Base-by-base conservation (phyloP, 345 rosid species). In the Eucalyptus marginata region DNA sequence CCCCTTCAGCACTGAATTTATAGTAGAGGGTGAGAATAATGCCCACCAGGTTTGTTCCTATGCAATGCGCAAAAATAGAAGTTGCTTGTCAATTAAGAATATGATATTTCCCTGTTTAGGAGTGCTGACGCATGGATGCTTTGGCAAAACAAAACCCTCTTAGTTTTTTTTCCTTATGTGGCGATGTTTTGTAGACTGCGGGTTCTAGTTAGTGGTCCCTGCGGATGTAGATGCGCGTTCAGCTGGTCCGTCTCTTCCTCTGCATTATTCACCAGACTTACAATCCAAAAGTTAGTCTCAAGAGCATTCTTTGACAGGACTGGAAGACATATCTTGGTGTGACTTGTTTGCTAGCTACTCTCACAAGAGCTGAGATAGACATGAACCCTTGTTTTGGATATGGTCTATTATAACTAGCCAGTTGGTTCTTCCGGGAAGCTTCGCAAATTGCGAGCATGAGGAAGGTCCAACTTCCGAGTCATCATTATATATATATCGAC, bases 21-120 rank as follows among this genome's bases (percentile, higher is more conserved):
- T n/a, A 44, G 87, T 36, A 12, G 40, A 46, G 27, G 79, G 29
- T 79, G 49, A 59, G 33, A 49, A 46, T n/a, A 62, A 81, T 49
- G 49, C 66, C 44, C 33, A 27, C 9, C 12, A 20, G 47, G 6
- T n/a, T 86, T 14, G 22, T 64, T 87, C 52, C 56, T 88, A 10
- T 71, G 76, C 52, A 4, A 15, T 29, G 8, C 46, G 29, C 36
- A 71, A 84, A 56, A 86, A 31, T 11, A 54, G 40, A 29, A 87
- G 49, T 90, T 91, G 91, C 93, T 92, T 91, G 87, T 83, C 24
- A 86, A 40, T 56, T 90, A 71, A 87, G 90, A 88, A 13, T 90
- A 27, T 17, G 86, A 51, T 43, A 43, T 3, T 20, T 87, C 49
- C 86, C 86, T 49, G 88, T 87, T 49, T 90, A 59, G 49, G 64